Evolutionary conservation across 1,284 basidiomycete genomes (phyloP).

Genomic region (Xerocomus tenax): DNA sequence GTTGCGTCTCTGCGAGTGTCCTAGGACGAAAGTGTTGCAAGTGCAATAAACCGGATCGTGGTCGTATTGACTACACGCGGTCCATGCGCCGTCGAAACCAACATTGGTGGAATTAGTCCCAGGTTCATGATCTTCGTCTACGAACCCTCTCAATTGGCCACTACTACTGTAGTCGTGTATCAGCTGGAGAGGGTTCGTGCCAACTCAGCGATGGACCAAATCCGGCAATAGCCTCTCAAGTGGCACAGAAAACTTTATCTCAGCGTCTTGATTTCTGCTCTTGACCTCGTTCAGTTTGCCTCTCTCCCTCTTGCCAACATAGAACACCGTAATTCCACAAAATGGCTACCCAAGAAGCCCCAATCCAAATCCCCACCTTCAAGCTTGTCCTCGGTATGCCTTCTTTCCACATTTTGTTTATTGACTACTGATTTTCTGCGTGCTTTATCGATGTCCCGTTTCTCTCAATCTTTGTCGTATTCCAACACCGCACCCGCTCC

Average conservation of each 20-base stretch:
- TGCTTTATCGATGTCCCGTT: conserved; percentile 24
- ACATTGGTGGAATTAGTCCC: too few species aligned
- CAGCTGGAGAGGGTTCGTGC: neutral
- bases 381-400: conserved; percentile 89
- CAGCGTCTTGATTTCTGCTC: conserved; percentile 31
- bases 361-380: conserved; percentile 75
- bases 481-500: conserved; percentile 12
- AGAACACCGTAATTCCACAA: conserved; percentile 22
- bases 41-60: neutral
- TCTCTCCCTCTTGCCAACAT: conserved; percentile 17
- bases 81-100: too few species aligned
- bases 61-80: too few species aligned
- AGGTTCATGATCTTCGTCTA: too few species aligned
- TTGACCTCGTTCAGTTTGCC: conserved; percentile 22
- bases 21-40: too few species aligned
- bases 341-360: conserved; percentile 38
- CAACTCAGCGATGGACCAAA: conserved; percentile 19
- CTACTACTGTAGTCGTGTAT: too few species aligned
- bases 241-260: conserved; percentile 33
- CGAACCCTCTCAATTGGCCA: too few species aligned
- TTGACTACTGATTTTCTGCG: conserved; percentile 25
- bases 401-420: conserved; percentile 2
- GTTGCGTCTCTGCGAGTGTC: too few species aligned
- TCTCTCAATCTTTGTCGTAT: conserved; percentile 24
- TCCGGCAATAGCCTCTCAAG: conserved; percentile 18